A percentile compares a stretch with the other conserved stretches of the same genome.
phyloP scores from a whole-genome alignment of 257 asterid genomes.

The Solanum pimpinellifolium region DNA sequence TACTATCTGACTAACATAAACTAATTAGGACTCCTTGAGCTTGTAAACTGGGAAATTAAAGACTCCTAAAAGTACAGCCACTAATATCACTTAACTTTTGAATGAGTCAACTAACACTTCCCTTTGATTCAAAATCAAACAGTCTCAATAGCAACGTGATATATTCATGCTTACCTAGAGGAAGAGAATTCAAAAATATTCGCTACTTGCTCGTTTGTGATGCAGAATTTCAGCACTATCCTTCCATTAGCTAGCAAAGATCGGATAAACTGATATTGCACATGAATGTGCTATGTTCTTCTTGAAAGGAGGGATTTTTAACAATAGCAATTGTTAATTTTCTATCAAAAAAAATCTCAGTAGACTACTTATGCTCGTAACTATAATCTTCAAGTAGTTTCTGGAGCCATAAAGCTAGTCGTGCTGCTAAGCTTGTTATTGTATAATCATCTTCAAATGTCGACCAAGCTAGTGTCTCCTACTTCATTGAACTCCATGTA shows the following conservation, averaged over 20 bases:
- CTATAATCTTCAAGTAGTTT: background rate
- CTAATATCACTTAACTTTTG: too few species aligned
- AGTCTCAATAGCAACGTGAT: background rate
- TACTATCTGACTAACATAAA: too few species aligned
- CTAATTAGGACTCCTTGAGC: too few species aligned
- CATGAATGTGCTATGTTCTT: background rate
- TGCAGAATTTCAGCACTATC: background rate
- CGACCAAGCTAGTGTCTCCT: too few species aligned
- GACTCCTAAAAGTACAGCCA: too few species aligned
- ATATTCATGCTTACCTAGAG: background rate
- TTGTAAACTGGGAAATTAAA: too few species aligned
- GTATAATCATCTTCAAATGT: too few species aligned
- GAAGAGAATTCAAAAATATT: background rate
- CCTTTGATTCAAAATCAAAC: too few species aligned
- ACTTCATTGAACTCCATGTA: too few species aligned
- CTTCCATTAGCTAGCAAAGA: background rate
- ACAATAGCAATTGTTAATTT: background rate
- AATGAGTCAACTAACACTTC: too few species aligned
- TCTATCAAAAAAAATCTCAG: background rate
- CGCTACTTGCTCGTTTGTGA: background rate
- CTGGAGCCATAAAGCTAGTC: too few species aligned
- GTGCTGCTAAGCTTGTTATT: too few species aligned
- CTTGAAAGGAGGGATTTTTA: background rate
- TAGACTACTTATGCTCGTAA: background rate
- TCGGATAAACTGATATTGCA: background rate